Conservation (phyloP, 305 asterid species). For the Withania somnifera region DNA sequence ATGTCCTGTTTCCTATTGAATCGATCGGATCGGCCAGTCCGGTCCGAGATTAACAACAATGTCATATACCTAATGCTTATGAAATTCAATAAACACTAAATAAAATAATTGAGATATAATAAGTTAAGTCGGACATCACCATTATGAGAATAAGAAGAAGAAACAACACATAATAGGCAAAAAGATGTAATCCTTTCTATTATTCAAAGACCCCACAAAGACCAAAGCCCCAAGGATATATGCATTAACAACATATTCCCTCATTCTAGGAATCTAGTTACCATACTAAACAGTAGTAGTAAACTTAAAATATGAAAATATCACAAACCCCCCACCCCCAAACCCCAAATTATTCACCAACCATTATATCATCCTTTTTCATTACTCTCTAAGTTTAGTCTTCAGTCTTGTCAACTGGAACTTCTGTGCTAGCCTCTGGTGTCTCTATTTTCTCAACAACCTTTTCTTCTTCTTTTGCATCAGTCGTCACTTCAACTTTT, state of each 20-base stretch:
- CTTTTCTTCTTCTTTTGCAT: too few relatives aligned
- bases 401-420: constrained; percentile 27
- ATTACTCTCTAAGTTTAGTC: not conserved
- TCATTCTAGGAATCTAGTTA: not conserved
- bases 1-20: too few relatives aligned
- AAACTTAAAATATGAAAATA: not conserved
- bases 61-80: too few relatives aligned
- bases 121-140: too few relatives aligned
- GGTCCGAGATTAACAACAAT: too few relatives aligned
- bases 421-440: not conserved
- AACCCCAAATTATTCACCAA: not conserved
- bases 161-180: not conserved
- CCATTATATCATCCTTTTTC: not conserved
- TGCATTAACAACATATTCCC: not conserved
- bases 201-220: not conserved
- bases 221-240: not conserved
- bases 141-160: too few relatives aligned
- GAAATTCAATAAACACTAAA: too few relatives aligned
- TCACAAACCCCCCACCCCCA: not conserved
- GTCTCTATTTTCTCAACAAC: not conserved
- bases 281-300: not conserved
- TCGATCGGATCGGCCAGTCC: too few relatives aligned
- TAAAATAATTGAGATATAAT: too few relatives aligned
- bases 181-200: not conserved
- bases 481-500: not conserved